A percentile compares a stretch with the other conserved stretches of the same genome.
Evolutionary conservation across 164 flowering plant species (phyloP).

Genomic region (Cinnamomum chago): DNA sequence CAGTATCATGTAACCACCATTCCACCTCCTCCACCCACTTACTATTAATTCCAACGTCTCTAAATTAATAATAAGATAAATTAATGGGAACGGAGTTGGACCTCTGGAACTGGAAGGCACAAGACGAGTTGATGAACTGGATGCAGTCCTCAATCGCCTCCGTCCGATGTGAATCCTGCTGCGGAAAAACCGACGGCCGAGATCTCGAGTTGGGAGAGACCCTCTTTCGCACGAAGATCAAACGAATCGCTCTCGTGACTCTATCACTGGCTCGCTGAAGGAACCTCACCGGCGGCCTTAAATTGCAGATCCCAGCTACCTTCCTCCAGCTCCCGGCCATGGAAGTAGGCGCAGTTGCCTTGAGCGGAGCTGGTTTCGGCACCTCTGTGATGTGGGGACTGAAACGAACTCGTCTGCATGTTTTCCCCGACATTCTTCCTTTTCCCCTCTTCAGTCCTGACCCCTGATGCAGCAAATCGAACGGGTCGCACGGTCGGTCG

Average conservation of each 20-base stretch:
- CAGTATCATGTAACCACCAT: too few relatives aligned
- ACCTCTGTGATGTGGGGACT: constrained; percentile 30
- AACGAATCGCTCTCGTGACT: constrained; percentile 32
- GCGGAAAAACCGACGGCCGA: constrained; percentile 29
- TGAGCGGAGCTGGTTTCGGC: constrained; percentile 20
- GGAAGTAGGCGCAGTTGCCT: constrained; percentile 1
- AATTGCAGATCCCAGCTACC: constrained; percentile 19
- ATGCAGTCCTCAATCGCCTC: constrained; percentile 73
- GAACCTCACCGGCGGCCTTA: constrained; percentile 32
- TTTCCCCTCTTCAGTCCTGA: background rate
- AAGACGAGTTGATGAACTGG: constrained; percentile 60
- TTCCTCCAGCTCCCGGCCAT: constrained; percentile 20
- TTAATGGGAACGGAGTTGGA: constrained; percentile 24
- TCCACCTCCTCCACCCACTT: too few relatives aligned
- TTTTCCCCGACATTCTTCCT: constrained; percentile 33
- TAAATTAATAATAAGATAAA: background rate
- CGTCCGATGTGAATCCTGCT: constrained; percentile 41
- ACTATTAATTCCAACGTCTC: too few relatives aligned
- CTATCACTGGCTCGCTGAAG: constrained; percentile 34
- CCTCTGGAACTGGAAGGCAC: constrained; percentile 33
- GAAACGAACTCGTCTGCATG: constrained; percentile 20
- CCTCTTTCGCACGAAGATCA: constrained; percentile 29
- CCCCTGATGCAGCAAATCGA: background rate
- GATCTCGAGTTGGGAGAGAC: constrained; percentile 29
- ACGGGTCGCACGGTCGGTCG: too few relatives aligned